phyloP scores from a whole-genome alignment of 1,139 yeast species.

The Zygosaccharomyces pseudobailii region DNA sequence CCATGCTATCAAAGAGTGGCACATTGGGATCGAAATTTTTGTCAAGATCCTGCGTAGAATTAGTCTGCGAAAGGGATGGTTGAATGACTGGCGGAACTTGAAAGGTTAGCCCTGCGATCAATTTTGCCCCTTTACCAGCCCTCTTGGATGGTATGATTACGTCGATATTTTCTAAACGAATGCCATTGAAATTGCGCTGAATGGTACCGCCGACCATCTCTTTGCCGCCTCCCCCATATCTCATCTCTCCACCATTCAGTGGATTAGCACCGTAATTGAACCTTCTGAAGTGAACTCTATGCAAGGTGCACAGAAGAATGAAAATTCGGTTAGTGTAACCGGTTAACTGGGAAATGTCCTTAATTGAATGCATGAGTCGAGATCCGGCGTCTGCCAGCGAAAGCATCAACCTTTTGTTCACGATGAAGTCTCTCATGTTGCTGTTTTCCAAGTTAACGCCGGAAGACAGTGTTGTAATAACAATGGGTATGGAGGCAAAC shows the following conservation, averaged over 20 bases:
- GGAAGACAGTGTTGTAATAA: slow-evolving; percentile 42
- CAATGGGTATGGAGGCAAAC: slow-evolving; percentile 84
- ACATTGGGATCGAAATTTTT: slow-evolving; percentile 21
- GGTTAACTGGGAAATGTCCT: slow-evolving; percentile 85
- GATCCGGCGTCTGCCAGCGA: slow-evolving; percentile 95
- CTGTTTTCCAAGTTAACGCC: slow-evolving; percentile 40
- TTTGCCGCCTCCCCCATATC: slow-evolving; percentile 5
- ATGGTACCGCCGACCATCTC: slow-evolving; percentile 73
- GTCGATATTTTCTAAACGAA: slow-evolving; percentile 78
- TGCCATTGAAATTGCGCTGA: slow-evolving; percentile 72
- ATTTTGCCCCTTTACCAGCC: slow-evolving; percentile 51
- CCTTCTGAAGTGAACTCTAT: slow-evolving; percentile 71
- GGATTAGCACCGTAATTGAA: slow-evolving; percentile 54
- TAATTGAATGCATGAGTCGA: slow-evolving; percentile 91
- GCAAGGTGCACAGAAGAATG: slow-evolving; percentile 66
- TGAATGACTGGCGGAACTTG: slow-evolving; percentile 45
- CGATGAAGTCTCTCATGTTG: slow-evolving; percentile 83
- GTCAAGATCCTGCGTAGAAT: slow-evolving; percentile 24
- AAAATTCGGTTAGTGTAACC: slow-evolving; percentile 89
- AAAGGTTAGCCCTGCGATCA: slow-evolving; percentile 60
- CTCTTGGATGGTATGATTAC: slow-evolving; percentile 67
- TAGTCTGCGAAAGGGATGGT: slow-evolving; percentile 18
- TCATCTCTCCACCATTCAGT: slow-evolving; percentile 1
- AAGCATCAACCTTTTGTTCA: slow-evolving; percentile 83
- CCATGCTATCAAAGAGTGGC: slow-evolving; percentile 32